Evolutionary conservation across 2,329 filamentous ascomycete genomes (phyloP), one percentile per base, ranked within the genome.

Genomic region (Fusarium albosuccineum): DNA sequence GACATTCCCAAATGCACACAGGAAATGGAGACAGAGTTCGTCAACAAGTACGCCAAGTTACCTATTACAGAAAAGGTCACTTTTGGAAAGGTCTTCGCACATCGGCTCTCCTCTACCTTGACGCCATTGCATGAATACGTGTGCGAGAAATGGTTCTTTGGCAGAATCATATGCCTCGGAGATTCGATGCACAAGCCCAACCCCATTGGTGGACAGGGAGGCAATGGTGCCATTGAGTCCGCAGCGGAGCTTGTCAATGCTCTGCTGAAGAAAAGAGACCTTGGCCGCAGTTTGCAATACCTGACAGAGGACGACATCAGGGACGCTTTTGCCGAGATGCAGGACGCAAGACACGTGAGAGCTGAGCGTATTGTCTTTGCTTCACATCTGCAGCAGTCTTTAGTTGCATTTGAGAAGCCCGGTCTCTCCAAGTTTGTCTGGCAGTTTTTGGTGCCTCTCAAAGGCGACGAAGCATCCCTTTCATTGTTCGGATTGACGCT

Each of bases 161-260:
- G 76, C 13, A 68, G 81, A 8, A 76, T 81, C 6, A 71, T 82
- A 1, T 69, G 77, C 1, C 75, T 82, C 14, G 81, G 80, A 1
- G 81, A 83, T 62, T 74, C 80, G 1, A 78, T 75, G 6, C 80
- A 83, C 65, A 83, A 61, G 58, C 16, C 27, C 9, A 34, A 49
- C 16, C 45, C 45, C 2, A 34, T 49, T 26, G 13, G 10, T n/a
- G 45, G 45, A 10, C 45, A 49, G 9, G 45, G 45, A 4, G 45
- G 45, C 9, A 49, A 49, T 26, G 27, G 27, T 9, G 45, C 45
- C 29, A 33, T 49, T 7, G 45, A 49, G 30, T 49, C 45, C 11
- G 22, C 17, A 26, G 41, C 22, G 17, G 41, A 27, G 41, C 27
- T 44, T 13, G 27, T 44, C 5, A 9, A 27, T 27, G 4, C 22